Evolutionary conservation across 352 stramenopile genomes (phyloP), one percentile per base, ranked within the genome.

Genomic region (Thraustotheca clavata): DNA sequence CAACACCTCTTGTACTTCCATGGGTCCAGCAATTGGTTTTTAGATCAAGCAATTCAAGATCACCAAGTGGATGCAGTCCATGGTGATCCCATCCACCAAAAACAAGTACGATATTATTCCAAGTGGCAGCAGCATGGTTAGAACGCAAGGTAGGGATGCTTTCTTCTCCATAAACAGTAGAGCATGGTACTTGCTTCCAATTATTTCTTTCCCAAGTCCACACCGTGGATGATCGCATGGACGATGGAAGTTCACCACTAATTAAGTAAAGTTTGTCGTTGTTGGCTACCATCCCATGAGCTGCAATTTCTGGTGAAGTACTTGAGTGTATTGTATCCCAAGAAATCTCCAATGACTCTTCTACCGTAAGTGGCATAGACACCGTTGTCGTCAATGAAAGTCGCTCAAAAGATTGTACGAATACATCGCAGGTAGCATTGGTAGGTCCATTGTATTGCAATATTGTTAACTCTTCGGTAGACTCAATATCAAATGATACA

Each of bases 1-100:
- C 72, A 1, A 69, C 67, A n/a, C 95, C 95, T 18, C 70, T 82
- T 1, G 91, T 89, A 60, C 77, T 65, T 7, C 98, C 84, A 31
- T 89, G 73, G 33, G 71, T 68, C 85, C 85, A 92, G 0, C 70
- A 77, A 54, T 84, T 74, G 33, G 75, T 73, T 6, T 77, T 74
- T 27, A 98, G 72, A 55, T 98, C 81, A 22, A 98, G 71, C n/a
- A 98, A 79, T 67, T 97, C 88, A 72, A 96, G 80, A 67, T 98
- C 91, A 27, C 79, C 84, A 0, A 94, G 89, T 0, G 95, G 93
- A 22, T 97, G 74, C 16, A 94, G 92, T 0, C 93, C 90, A n/a
- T 76, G 74, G 0, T 90, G 91, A 71, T 98, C 94, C 73, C 98
- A 98, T 38, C 94, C 94, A 63, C 94, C 94, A 62, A 98, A 98